Evolutionary conservation across 2,329 filamentous ascomycete species (phyloP), one percentile per base, ranked within the genome.

Genomic region (Microcyclosporella mali): DNA sequence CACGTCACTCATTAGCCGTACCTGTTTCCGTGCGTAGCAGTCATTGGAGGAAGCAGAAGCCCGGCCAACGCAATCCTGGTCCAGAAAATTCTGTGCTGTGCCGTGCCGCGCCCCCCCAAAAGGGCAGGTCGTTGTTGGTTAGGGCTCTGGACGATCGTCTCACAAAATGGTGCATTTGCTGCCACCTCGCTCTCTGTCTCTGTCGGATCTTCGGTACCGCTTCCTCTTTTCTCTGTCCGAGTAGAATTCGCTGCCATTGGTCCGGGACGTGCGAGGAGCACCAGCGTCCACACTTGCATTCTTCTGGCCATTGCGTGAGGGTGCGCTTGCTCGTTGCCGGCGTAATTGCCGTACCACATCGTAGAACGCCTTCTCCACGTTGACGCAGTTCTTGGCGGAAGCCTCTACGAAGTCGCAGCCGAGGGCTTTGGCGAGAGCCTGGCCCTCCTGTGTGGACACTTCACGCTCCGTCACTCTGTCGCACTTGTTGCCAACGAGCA

Each of bases 401-500:
- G 90, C 89, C 67, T 97, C 90, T 56, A 95, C 88, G 58, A 97
- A 97, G 57, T 95, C 89, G 69, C 92, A 97, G 50, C 88, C 88
- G 30, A 98, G 73, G 60, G 95, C 88, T 59, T 89, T 85, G 42
- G 92, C 90, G 30, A 97, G 72, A 40, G 89, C 88, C 55, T 88
- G 85, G 12, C 92, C 92, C 70, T 98, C 92, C 66, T 97, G 92
- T 38, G 89, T 94, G 2, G 89, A 95, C 3, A 97, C 92, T 62
- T 95, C 90, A 53, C 92, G 81, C 70, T 97, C 92, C 19, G 90
- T 94, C 35, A 94, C 88, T 59, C 92, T 79, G 69, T 98, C 92
- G 70, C 88, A 94, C 73, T 98, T 98, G 75, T 98, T 97, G 55
- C 92, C 92, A 28, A 98, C 92, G 21, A 98, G 77, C 92, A 98